These are phyloP conservation scores for Phytophthora palmivora DNA, from an alignment of 352 stramenopile genomes.

Conservation along the genomic window DNA sequence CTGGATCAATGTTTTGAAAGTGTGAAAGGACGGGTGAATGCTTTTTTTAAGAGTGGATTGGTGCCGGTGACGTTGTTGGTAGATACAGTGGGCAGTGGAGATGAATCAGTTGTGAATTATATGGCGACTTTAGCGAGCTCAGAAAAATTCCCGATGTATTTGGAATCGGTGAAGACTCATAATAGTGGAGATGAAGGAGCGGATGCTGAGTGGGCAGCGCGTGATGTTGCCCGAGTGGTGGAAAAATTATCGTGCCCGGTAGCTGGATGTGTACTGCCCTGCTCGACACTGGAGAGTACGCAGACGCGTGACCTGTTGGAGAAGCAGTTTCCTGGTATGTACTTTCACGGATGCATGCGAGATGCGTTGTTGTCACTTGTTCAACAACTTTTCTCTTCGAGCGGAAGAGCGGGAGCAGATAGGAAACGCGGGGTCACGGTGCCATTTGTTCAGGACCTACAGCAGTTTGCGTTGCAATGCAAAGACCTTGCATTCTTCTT, in stretches of 20 bases:
- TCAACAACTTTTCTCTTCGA: conserved; percentile 30
- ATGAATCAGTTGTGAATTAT: conserved; percentile 27
- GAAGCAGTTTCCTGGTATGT: conserved; percentile 41
- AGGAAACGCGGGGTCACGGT: conserved; percentile 4
- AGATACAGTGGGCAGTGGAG: conserved; percentile 4
- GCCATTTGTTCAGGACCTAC: conserved; percentile 37
- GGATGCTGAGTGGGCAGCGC: conserved; percentile 25
- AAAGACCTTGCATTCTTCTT: conserved; percentile 42
- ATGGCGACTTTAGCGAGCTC: conserved; percentile 34
- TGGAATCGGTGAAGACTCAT: conserved; percentile 37
- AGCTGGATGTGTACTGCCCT: conserved; percentile 41
- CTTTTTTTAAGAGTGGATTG: conserved; percentile 35
- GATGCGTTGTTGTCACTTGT: conserved; percentile 35
- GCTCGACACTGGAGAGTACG: conserved; percentile 18
- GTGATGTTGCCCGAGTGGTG: conserved; percentile 32
- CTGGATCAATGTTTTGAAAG: conserved; percentile 41
- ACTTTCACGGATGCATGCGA: conserved; percentile 48
- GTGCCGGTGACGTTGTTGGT: conserved; percentile 37
- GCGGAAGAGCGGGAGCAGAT: neutral
- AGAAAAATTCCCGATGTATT: conserved; percentile 28
- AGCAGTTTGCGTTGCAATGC: conserved; percentile 47
- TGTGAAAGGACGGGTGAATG: conserved; percentile 26
- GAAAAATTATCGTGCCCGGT: conserved; percentile 24
- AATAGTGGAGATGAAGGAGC: conserved; percentile 14
- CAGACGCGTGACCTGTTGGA: conserved; percentile 34